Conservation (phyloP, 345 rosid species). For the Gossypium anomalum region DNA sequence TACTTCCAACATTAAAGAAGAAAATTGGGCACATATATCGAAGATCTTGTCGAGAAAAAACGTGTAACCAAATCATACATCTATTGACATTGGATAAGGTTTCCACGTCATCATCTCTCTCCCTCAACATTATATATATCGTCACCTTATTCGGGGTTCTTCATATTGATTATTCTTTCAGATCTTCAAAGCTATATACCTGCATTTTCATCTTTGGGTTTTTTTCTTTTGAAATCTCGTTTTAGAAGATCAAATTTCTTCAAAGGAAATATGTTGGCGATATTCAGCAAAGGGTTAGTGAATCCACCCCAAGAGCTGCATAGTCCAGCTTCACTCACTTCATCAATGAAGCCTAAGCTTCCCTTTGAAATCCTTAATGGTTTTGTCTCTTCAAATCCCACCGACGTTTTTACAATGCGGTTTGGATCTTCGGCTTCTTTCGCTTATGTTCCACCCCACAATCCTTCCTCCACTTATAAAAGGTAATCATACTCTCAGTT, state of each 20-base stretch:
- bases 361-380: slow-evolving; percentile 38
- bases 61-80: slow-evolving; percentile 2
- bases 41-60: background rate
- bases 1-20: too few species aligned
- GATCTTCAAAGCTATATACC: background rate
- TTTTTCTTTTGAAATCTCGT: background rate
- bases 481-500: slow-evolving; percentile 32
- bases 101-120: slow-evolving; percentile 23
- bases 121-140: background rate
- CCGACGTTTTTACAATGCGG: slow-evolving; percentile 31
- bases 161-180: background rate
- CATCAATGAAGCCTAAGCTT: slow-evolving; percentile 31
- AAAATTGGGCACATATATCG: too few species aligned
- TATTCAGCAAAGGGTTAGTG: slow-evolving; percentile 53
- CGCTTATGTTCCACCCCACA: slow-evolving; percentile 33
- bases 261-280: slow-evolving; percentile 43
- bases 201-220: background rate
- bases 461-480: slow-evolving; percentile 31
- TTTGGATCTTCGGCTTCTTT: slow-evolving; percentile 42
- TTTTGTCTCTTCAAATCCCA: slow-evolving; percentile 34
- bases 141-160: background rate
- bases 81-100: slow-evolving; percentile 30
- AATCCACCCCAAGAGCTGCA: slow-evolving; percentile 61
- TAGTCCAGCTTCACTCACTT: slow-evolving; percentile 40
- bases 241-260: background rate